phyloP scores from a whole-genome alignment of 2,329 filamentous ascomycete genomes.

The Blastomyces gilchristii region DNA sequence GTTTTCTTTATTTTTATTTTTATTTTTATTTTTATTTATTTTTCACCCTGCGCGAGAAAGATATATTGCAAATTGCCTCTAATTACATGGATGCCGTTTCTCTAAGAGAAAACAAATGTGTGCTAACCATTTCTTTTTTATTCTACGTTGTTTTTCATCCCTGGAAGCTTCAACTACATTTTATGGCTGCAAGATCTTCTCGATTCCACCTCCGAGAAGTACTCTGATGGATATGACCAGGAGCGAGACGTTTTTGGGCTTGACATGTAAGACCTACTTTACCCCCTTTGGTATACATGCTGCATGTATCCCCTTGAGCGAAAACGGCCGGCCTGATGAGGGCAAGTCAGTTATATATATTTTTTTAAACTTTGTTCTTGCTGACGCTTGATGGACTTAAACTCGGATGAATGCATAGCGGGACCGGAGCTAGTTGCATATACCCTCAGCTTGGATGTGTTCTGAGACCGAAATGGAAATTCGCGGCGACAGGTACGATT shows the following conservation, averaged over 20 bases:
- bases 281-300: background rate
- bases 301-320: background rate
- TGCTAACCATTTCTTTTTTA: background rate
- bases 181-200: slow-evolving; percentile 76
- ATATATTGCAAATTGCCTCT: background rate
- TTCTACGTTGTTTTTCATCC: background rate
- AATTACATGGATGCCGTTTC: background rate
- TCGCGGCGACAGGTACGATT: slow-evolving; percentile 52
- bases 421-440: slow-evolving; percentile 83
- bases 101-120: background rate
- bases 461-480: slow-evolving; percentile 59
- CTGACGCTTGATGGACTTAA: slow-evolving; percentile 11
- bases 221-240: slow-evolving; percentile 43
- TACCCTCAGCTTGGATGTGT: slow-evolving; percentile 73
- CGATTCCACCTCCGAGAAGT: slow-evolving; percentile 51
- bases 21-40: background rate
- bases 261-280: slow-evolving; percentile 49
- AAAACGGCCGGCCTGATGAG: too few species aligned
- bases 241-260: slow-evolving; percentile 55
- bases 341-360: slow-evolving; percentile 11
- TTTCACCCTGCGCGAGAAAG: background rate
- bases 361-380: background rate
- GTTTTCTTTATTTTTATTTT: background rate
- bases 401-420: slow-evolving; percentile 35
- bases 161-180: slow-evolving; percentile 68